Conservation (phyloP, 1,284 basidiomycete species). For the Fomitopsis betulina region DNA sequence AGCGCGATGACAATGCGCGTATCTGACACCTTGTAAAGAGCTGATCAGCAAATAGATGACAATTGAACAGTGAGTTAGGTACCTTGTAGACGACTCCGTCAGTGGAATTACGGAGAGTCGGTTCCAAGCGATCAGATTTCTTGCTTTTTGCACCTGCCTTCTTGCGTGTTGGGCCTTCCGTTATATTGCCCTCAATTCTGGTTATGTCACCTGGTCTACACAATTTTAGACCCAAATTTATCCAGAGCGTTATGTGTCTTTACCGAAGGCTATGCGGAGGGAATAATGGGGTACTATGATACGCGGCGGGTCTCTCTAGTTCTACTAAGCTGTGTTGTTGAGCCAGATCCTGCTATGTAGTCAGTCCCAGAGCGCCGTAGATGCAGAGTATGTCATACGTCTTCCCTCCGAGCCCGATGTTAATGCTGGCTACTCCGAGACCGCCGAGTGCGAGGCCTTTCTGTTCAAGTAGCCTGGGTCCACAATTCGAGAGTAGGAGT, state of each 20-base stretch:
- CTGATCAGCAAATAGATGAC: not conserved
- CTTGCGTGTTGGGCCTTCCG: conserved; percentile 35
- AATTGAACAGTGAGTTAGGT: not conserved
- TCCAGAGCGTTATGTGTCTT: conserved; percentile 39
- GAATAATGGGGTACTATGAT: conserved; percentile 67
- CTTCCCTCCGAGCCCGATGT: conserved; percentile 87
- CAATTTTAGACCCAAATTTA: not conserved
- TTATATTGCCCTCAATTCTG: conserved; percentile 70
- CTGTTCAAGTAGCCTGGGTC: conserved; percentile 81
- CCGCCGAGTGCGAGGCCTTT: conserved; percentile 80
- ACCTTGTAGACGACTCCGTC: conserved; percentile 88
- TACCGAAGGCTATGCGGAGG: conserved; percentile 74
- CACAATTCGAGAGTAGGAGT: conserved; percentile 79
- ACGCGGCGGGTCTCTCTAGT: conserved; percentile 79
- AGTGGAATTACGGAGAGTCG: conserved; percentile 21
- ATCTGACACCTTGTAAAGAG: conserved; percentile 56
- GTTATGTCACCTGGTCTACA: conserved; percentile 67
- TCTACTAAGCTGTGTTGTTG: conserved; percentile 70
- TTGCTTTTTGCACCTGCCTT: conserved; percentile 41
- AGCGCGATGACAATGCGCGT: conserved; percentile 76
- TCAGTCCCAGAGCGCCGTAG: conserved; percentile 2
- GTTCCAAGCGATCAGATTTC: conserved; percentile 35
- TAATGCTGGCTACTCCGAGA: conserved; percentile 66
- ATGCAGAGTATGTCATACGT: conserved; percentile 47
- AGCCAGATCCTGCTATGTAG: not conserved